Conservation (phyloP, 2,329 filamentous ascomycete genomes). For the Fusarium sp. region DNA sequence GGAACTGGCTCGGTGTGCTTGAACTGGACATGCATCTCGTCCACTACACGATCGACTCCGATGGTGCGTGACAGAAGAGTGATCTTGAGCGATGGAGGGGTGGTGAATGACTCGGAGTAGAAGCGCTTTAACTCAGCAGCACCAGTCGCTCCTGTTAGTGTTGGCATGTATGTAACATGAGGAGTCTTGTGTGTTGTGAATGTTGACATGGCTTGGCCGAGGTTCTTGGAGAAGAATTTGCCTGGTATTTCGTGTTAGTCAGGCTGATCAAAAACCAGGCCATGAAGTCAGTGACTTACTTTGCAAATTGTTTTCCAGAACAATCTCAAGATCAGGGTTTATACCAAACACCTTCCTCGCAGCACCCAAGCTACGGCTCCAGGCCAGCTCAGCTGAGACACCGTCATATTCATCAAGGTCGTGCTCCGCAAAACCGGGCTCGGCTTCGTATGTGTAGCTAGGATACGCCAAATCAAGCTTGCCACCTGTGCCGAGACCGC, state of each 20-base stretch:
- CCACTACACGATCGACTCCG: conserved; percentile 73
- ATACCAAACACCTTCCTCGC: conserved; percentile 74
- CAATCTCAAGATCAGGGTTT: conserved; percentile 72
- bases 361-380: conserved; percentile 72
- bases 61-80: conserved; percentile 75
- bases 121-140: conserved; percentile 70
- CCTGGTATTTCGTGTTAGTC: conserved; percentile 44
- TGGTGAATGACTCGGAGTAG: conserved; percentile 75
- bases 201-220: conserved; percentile 72
- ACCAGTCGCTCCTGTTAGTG: conserved; percentile 73
- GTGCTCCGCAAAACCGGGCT: conserved; percentile 78
- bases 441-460: conserved; percentile 60
- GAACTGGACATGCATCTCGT: conserved; percentile 71
- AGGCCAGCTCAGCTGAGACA: conserved; percentile 74
- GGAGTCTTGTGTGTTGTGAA: conserved; percentile 71
- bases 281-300: conserved; percentile 56
- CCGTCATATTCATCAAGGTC: conserved; percentile 77
- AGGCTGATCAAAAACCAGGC: too few species aligned
- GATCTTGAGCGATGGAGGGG: conserved; percentile 70
- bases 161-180: conserved; percentile 78
- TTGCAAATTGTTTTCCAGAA: conserved; percentile 75
- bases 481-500: conserved; percentile 56
- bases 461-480: conserved; percentile 55
- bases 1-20: conserved; percentile 69
- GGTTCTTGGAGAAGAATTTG: conserved; percentile 69